Base-by-base conservation (phyloP, 2,329 filamentous ascomycete genomes). In the Verticillium nubilum region DNA sequence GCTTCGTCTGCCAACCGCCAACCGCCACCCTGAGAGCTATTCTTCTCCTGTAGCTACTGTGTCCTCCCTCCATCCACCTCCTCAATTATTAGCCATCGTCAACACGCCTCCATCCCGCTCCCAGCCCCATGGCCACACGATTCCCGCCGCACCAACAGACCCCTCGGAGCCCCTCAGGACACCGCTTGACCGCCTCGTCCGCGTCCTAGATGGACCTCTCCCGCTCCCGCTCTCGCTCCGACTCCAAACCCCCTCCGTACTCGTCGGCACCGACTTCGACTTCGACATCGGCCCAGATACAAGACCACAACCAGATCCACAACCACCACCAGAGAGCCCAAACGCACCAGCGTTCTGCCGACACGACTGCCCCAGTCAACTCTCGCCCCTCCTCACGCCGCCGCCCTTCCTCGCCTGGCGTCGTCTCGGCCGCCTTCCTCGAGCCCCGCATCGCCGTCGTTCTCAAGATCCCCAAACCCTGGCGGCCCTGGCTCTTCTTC, bases 391-490 rank as follows among this genome's bases (percentile, higher is more conserved):
- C 42, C 37, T 31, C 54, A 9, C 42, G 58, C 37, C 57, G 58
- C 37, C 28, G 35, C 42, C 47, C 56, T 10, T 56, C 60, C 58
- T 28, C 55, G 15, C 59, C 59, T 15, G 61, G 57, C 59, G 50
- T 63, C 54, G 56, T 64, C 19, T 56, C 63, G 60, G 63, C 66
- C 19, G 74, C 82, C 17, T 76, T 87, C 57, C 79, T 92, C 52
- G 89, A 92, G 68, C 90, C 90, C 13, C 89, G 90, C 59, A 86
- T 94, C 59, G 90, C 90, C 63, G 89, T 92, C 66, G 83, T 91
- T 31, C 81, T 94, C 54, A 90, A 90, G 57, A 85, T 95, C 17
- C 86, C 88, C 58, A 80, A 80, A 63, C 80, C 80, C 62, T 94
- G 90, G 87, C 87, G 93, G 70, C 79, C 89, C 50, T 87, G 88